Evolutionary conservation across 164 flowering plant species (phyloP).

Genomic region (Vitis cinerea): DNA sequence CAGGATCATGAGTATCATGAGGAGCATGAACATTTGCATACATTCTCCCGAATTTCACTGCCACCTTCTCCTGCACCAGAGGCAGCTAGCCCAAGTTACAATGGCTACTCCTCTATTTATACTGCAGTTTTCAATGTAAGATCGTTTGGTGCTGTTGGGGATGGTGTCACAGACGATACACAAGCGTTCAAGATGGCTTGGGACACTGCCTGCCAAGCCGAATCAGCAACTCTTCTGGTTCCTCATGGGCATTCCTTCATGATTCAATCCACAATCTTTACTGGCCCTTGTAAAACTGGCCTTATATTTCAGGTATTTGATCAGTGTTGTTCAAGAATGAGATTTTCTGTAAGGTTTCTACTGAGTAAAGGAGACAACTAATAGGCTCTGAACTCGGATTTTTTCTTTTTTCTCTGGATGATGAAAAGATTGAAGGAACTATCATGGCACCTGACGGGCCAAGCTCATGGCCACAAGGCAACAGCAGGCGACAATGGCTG

Average conservation of each 20-base stretch:
- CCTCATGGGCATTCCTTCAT: conserved; percentile 30
- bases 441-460: conserved; percentile 68
- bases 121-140: conserved; percentile 18
- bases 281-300: conserved; percentile 36
- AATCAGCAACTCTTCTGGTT: conserved; percentile 23
- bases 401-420: not conserved
- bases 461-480: conserved; percentile 43
- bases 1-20: not conserved
- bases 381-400: not conserved
- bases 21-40: not conserved
- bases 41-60: conserved; percentile 6
- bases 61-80: conserved; percentile 22
- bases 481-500: conserved; percentile 56
- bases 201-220: conserved; percentile 32
- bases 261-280: conserved; percentile 37
- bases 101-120: not conserved
- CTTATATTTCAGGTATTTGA: conserved; percentile 13
- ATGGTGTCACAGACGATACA: conserved; percentile 36
- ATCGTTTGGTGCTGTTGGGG: conserved; percentile 36
- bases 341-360: not conserved
- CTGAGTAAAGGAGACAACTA: too few species aligned
- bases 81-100: conserved; percentile 4
- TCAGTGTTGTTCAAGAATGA: too few species aligned
- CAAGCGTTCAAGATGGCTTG: conserved; percentile 48
- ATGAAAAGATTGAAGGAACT: conserved; percentile 55